phyloP scores from a whole-genome alignment of 257 asterid species.

The Verbena officinalis region DNA sequence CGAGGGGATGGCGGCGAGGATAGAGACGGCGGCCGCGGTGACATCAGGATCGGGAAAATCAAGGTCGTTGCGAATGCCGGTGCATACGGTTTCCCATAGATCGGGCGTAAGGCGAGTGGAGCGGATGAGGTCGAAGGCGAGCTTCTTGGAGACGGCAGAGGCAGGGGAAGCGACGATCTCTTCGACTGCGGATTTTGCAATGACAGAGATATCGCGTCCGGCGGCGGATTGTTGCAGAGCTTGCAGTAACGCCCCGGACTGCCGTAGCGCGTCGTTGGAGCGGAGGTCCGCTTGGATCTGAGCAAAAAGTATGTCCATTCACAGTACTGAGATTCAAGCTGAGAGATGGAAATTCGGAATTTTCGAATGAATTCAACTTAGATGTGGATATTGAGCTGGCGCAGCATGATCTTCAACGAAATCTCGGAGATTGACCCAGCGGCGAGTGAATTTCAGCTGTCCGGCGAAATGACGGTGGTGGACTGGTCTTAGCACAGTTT shows the following conservation, averaged over 20 bases:
- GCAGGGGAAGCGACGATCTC: constrained; percentile 97
- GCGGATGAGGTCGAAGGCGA: constrained; percentile 90
- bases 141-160: constrained; percentile 89
- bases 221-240: constrained; percentile 97
- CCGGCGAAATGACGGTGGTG: constrained; percentile 26
- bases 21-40: constrained; percentile 91
- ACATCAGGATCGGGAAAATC: constrained; percentile 96
- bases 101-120: constrained; percentile 89
- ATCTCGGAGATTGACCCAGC: constrained; percentile 1
- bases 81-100: constrained; percentile 83
- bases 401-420: too few relatives aligned
- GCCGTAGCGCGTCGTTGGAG: constrained; percentile 94
- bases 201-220: constrained; percentile 83
- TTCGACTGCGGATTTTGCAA: constrained; percentile 93
- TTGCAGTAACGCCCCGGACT: constrained; percentile 87
- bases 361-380: constrained; percentile 19
- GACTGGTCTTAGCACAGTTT: constrained; percentile 5
- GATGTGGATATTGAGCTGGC: background rate
- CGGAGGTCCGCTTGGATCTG: constrained; percentile 99
- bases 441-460: background rate
- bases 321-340: background rate
- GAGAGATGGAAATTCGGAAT: constrained; percentile 14
- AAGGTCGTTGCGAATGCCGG: constrained; percentile 82
- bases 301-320: constrained; percentile 88
- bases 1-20: constrained; percentile 85